A percentile compares a stretch with the other conserved stretches of the same genome.
These are phyloP conservation scores for Flaveria robusta DNA, from an alignment of 129 eudicot species.

Conservation along the genomic window DNA sequence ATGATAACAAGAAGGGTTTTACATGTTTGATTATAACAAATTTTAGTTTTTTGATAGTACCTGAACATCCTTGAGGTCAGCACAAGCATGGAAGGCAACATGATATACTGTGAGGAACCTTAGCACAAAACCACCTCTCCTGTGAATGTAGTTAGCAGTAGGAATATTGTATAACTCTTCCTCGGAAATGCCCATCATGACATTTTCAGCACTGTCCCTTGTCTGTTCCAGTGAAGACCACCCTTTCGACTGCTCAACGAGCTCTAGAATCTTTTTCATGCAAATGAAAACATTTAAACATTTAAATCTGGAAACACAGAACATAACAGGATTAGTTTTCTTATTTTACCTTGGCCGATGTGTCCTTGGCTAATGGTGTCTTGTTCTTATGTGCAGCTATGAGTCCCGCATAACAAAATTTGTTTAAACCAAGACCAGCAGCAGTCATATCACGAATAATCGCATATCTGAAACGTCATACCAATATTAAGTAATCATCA, in stretches of 20 bases:
- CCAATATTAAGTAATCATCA: constrained; percentile 14
- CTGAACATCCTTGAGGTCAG: constrained; percentile 77
- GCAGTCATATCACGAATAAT: constrained; percentile 98
- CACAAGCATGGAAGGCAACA: constrained; percentile 74
- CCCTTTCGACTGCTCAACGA: constrained; percentile 94
- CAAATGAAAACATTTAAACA: constrained; percentile 20
- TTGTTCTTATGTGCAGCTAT: constrained; percentile 82
- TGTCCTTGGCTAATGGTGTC: constrained; percentile 51
- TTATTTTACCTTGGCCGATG: constrained; percentile 60
- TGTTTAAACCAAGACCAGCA: constrained; percentile 95
- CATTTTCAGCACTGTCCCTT: constrained; percentile 65
- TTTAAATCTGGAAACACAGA: not conserved
- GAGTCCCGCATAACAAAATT: constrained; percentile 89
- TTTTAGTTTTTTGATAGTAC: constrained; percentile 35
- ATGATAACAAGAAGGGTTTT: not conserved
- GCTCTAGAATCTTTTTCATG: constrained; percentile 76
- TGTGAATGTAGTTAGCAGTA: constrained; percentile 69
- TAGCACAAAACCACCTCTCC: constrained; percentile 63
- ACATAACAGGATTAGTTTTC: constrained; percentile 1
- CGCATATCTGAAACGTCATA: constrained; percentile 60
- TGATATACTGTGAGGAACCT: constrained; percentile 78
- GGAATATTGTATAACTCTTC: constrained; percentile 84
- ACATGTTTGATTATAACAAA: not conserved
- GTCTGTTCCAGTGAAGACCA: constrained; percentile 77
- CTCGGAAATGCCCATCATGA: constrained; percentile 70